Percentiles rank a stretch among this genome's conserved stretches.
Conservation (phyloP, 164 flowering plant genomes). For the Saururus chinensis region DNA sequence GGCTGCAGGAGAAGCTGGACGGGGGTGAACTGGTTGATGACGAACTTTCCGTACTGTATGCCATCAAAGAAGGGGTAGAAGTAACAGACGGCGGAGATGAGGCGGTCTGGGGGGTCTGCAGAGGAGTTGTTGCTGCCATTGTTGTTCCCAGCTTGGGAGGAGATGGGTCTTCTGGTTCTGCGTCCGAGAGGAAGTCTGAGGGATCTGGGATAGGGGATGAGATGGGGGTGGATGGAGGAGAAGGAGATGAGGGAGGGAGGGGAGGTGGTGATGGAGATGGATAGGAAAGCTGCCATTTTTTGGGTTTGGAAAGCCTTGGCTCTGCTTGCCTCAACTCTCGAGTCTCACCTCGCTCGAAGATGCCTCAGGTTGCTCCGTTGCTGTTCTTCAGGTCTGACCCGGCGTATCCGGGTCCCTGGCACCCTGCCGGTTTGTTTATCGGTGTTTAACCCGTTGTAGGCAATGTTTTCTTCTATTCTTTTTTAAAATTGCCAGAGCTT, state of each 20-base stretch:
- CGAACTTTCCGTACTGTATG: slow-evolving; percentile 79
- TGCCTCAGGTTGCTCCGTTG: too few relatives aligned
- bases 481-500: too few relatives aligned
- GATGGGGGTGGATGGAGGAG: not conserved
- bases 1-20: slow-evolving; percentile 63
- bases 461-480: too few relatives aligned
- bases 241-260: not conserved
- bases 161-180: not conserved
- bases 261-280: not conserved
- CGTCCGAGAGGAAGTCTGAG: not conserved
- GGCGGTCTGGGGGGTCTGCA: slow-evolving; percentile 55
- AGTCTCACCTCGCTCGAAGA: too few relatives aligned
- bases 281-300: not conserved
- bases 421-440: too few relatives aligned
- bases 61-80: slow-evolving; percentile 96
- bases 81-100: slow-evolving; percentile 80
- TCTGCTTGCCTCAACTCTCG: too few relatives aligned
- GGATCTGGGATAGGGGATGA: not conserved
- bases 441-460: too few relatives aligned
- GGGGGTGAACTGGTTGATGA: slow-evolving; percentile 66
- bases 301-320: not conserved
- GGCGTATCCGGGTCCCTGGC: too few relatives aligned
- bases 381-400: too few relatives aligned
- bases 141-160: slow-evolving; percentile 31
- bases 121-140: slow-evolving; percentile 6